Percentiles rank a stretch among this genome's conserved stretches.
Evolutionary conservation across 2,329 filamentous ascomycete species (phyloP).

Genomic region (Ascochyta clinopodiicola): DNA sequence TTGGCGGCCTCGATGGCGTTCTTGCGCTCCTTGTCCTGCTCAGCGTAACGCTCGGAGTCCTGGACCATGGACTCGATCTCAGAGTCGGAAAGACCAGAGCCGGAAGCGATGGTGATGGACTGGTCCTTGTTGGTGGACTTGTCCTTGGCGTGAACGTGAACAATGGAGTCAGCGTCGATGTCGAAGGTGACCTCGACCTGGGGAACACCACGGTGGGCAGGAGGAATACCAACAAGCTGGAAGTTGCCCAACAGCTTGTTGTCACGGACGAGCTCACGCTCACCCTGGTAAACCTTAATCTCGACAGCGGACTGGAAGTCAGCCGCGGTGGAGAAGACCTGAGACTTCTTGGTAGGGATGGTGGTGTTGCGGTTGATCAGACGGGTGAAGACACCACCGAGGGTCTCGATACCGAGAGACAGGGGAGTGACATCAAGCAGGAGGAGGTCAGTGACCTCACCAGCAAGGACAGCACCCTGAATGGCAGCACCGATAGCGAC

Average conservation of each 20-base stretch:
- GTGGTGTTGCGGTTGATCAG: conserved; percentile 99
- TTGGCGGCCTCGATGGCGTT: conserved; percentile 93
- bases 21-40: conserved; percentile 97
- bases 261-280: conserved; percentile 97
- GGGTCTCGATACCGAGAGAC: conserved; percentile 97
- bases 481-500: conserved; percentile 97
- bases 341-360: conserved; percentile 98
- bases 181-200: conserved; percentile 99
- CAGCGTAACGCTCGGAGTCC: conserved; percentile 96
- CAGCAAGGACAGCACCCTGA: conserved; percentile 94
- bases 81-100: conserved; percentile 90
- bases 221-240: conserved; percentile 96
- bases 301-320: conserved; percentile 99
- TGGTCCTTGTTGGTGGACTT: conserved; percentile 99
- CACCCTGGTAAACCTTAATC: conserved; percentile 99
- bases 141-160: conserved; percentile 97
- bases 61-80: conserved; percentile 98
- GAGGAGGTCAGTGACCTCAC: conserved; percentile 94
- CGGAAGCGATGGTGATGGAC: conserved; percentile 98
- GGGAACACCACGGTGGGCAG: conserved; percentile 93
- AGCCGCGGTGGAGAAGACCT: conserved; percentile 95
- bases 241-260: conserved; percentile 99
- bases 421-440: conserved; percentile 95
- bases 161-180: conserved; percentile 96
- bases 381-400: conserved; percentile 96